A percentile compares a stretch with the other conserved stretches of the same genome.
phyloP scores from a whole-genome alignment of 2,329 filamentous ascomycete genomes.

The Trichoderma sp. region DNA sequence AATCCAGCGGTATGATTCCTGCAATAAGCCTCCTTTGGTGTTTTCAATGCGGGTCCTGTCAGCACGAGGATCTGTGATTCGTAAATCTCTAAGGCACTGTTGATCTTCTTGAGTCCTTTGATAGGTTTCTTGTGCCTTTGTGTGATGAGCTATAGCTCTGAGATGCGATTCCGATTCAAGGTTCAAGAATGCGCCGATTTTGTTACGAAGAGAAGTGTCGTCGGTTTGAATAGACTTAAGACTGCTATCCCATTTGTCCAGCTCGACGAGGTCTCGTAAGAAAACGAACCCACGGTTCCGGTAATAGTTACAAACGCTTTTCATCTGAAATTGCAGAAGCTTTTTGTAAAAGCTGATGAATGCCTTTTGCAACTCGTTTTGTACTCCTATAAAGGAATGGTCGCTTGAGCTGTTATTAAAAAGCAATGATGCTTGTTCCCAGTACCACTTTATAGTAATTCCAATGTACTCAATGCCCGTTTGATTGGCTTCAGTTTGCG shows the following conservation, averaged over 20 bases:
- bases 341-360: slow-evolving; percentile 39
- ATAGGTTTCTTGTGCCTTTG: neutral
- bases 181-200: slow-evolving; percentile 21
- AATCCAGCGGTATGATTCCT: slow-evolving; percentile 37
- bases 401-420: slow-evolving; percentile 24
- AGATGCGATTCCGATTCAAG: slow-evolving; percentile 14
- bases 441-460: neutral
- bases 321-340: slow-evolving; percentile 41
- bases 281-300: slow-evolving; percentile 30
- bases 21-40: slow-evolving; percentile 35
- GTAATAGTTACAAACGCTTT: slow-evolving; percentile 39
- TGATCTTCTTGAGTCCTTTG: slow-evolving; percentile 23
- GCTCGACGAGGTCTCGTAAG: slow-evolving; percentile 30
- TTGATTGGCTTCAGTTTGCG: slow-evolving; percentile 13
- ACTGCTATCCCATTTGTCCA: slow-evolving; percentile 37
- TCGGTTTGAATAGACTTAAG: slow-evolving; percentile 30
- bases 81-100: slow-evolving; percentile 23
- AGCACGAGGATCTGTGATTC: slow-evolving; percentile 29
- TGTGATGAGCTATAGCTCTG: slow-evolving; percentile 3
- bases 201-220: slow-evolving; percentile 25
- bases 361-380: neutral
- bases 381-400: neutral
- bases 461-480: neutral
- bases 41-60: slow-evolving; percentile 37
- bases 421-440: neutral